Conservation (phyloP, 345 rosid genomes). For the Ricinus communis region DNA sequence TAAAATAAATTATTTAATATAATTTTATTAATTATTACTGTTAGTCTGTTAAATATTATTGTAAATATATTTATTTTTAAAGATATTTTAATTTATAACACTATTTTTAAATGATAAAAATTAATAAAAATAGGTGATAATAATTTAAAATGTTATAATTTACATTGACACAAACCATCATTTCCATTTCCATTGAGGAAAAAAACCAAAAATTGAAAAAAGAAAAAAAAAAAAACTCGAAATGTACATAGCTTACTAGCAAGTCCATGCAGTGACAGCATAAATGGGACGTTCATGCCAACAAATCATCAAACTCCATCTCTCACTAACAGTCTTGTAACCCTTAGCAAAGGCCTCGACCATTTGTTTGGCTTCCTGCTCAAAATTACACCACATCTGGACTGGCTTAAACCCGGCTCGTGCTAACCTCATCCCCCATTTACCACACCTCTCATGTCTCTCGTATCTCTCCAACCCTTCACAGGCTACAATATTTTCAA, state of each 20-base stretch:
- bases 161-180: too few relatives aligned
- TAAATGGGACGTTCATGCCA: slow-evolving; percentile 60
- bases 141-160: too few relatives aligned
- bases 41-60: too few relatives aligned
- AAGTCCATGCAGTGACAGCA: slow-evolving; percentile 54
- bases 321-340: slow-evolving; percentile 39
- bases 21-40: too few relatives aligned
- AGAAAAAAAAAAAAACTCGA: neutral
- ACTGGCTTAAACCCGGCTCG: slow-evolving; percentile 45
- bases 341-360: slow-evolving; percentile 39
- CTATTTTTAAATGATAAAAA: too few relatives aligned
- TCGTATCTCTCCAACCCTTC: slow-evolving; percentile 53
- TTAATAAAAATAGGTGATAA: too few relatives aligned
- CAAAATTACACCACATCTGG: slow-evolving; percentile 28
- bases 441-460: slow-evolving; percentile 48
- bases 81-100: too few relatives aligned
- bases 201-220: neutral
- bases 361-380: slow-evolving; percentile 31
- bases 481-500: slow-evolving; percentile 47
- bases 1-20: too few relatives aligned
- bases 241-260: slow-evolving; percentile 7
- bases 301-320: slow-evolving; percentile 47
- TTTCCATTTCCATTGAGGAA: too few relatives aligned
- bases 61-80: too few relatives aligned
- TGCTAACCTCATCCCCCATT: slow-evolving; percentile 44